Evolutionary conservation across 257 asterid species (phyloP).

Genomic region (Capsicum pubescens): DNA sequence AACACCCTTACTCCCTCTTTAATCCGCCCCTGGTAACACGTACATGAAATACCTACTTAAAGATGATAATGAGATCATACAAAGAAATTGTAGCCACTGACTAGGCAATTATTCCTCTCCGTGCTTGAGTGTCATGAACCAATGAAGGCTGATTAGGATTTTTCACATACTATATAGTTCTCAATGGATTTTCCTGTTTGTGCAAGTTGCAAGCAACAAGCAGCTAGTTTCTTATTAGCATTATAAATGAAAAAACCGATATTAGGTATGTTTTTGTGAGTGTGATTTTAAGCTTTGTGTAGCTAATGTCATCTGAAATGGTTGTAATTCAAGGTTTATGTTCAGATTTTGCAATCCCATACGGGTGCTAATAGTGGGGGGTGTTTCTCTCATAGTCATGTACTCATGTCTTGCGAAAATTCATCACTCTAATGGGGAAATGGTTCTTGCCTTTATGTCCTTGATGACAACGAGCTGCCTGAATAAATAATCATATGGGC

Average conservation of each 20-base stretch:
- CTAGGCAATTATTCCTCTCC: neutral
- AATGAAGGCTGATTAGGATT: conserved; percentile 6
- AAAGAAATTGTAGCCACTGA: neutral
- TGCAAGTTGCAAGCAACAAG: neutral
- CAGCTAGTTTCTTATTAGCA: neutral
- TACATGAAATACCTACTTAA: neutral
- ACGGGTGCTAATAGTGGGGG: neutral
- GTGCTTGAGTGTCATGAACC: neutral
- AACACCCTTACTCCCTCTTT: no score
- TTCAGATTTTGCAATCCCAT: neutral
- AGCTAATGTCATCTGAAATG: neutral
- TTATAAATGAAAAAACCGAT: neutral
- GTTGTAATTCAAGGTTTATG: neutral
- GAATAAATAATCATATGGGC: neutral
- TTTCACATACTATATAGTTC: neutral
- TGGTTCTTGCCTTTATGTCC: conserved; percentile 13
- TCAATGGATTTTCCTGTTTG: neutral
- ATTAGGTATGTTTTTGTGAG: no score
- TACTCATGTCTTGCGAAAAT: neutral
- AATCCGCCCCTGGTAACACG: neutral
- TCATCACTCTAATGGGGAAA: neutral
- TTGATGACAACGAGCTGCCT: neutral
- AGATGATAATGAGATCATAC: conserved; percentile 13
- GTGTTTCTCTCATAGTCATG: neutral
- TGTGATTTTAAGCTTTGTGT: neutral